Evolutionary conservation across 2,329 filamentous ascomycete species (phyloP).

Genomic region (Purpureocillium takamizusanense): DNA sequence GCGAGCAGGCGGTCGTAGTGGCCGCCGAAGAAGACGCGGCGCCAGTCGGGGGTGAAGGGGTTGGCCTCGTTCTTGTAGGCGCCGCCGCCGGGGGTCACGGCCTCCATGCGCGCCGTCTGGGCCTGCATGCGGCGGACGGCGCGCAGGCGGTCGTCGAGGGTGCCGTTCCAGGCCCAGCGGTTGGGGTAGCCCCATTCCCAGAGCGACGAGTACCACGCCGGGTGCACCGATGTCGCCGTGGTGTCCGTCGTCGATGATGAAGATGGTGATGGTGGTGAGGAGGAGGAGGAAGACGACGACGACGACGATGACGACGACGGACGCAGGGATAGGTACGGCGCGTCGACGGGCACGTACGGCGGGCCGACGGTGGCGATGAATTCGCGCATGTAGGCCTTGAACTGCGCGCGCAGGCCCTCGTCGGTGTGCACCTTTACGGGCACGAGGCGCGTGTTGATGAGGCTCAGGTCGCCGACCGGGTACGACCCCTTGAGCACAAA

Average conservation of each 20-base stretch:
- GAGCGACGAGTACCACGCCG: slow-evolving; percentile 8
- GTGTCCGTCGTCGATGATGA: too few relatives aligned
- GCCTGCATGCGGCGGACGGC: slow-evolving; percentile 10
- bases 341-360: slow-evolving; percentile 8
- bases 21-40: slow-evolving; percentile 12
- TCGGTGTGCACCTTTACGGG: slow-evolving; percentile 4
- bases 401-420: background rate
- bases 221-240: slow-evolving; percentile 6
- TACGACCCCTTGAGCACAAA: slow-evolving; percentile 5
- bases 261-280: too few relatives aligned
- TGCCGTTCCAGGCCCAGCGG: slow-evolving; percentile 8
- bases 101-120: slow-evolving; percentile 4
- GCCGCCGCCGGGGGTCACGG: slow-evolving; percentile 10
- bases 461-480: slow-evolving; percentile 6
- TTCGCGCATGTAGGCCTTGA: slow-evolving; percentile 6
- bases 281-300: too few relatives aligned
- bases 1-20: slow-evolving; percentile 22
- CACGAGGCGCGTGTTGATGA: slow-evolving; percentile 8
- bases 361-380: slow-evolving; percentile 4
- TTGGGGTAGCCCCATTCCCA: slow-evolving; percentile 9
- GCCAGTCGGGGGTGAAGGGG: slow-evolving; percentile 15
- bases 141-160: slow-evolving; percentile 3
- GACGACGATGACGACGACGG: too few relatives aligned
- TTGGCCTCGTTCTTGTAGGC: slow-evolving; percentile 20
- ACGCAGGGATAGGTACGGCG: slow-evolving; percentile 4